Evolutionary conservation across 805 yeast species (phyloP).

Genomic region (Zygotorulaspora danielsina): DNA sequence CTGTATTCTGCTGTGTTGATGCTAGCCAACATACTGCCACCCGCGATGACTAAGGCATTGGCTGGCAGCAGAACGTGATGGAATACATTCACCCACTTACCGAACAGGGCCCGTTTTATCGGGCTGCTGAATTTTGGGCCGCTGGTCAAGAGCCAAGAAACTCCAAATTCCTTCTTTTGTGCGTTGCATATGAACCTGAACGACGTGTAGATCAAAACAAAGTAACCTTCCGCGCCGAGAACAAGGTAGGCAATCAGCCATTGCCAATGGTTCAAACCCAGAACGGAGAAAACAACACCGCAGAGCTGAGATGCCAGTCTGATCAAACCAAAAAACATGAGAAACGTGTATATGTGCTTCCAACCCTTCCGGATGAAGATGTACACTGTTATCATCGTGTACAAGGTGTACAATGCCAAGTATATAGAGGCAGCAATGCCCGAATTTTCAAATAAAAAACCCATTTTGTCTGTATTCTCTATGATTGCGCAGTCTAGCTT

Average conservation of each 20-base stretch:
- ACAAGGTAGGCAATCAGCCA: slow-evolving; percentile 11
- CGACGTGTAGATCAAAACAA: slow-evolving; percentile 4
- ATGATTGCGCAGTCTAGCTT: too few relatives aligned
- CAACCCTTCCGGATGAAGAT: slow-evolving; percentile 1
- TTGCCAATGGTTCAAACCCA: slow-evolving; percentile 8
- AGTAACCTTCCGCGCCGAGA: slow-evolving; percentile 11
- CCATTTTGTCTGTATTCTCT: background rate
- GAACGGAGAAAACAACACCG: slow-evolving; percentile 8
- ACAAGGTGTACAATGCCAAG: slow-evolving; percentile 3
- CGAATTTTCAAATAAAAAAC: slow-evolving; percentile 2
- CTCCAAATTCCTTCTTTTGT: slow-evolving; percentile 1
- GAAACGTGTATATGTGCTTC: slow-evolving; percentile 2
- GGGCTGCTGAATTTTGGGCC: background rate
- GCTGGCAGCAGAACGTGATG: slow-evolving; percentile 3
- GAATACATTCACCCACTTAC: slow-evolving; percentile 2
- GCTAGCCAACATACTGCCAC: slow-evolving; percentile 4
- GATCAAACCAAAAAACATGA: slow-evolving; percentile 1
- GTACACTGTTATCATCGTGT: background rate
- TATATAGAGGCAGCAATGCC: slow-evolving; percentile 3
- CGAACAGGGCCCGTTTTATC: background rate
- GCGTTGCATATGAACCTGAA: slow-evolving; percentile 3
- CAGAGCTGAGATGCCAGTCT: slow-evolving; percentile 9
- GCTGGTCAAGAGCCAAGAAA: slow-evolving; percentile 2
- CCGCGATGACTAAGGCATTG: slow-evolving; percentile 4
- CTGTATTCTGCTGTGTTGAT: slow-evolving; percentile 2